Evolutionary conservation across 345 rosid species (phyloP).

Genomic region (Citrus sp.): DNA sequence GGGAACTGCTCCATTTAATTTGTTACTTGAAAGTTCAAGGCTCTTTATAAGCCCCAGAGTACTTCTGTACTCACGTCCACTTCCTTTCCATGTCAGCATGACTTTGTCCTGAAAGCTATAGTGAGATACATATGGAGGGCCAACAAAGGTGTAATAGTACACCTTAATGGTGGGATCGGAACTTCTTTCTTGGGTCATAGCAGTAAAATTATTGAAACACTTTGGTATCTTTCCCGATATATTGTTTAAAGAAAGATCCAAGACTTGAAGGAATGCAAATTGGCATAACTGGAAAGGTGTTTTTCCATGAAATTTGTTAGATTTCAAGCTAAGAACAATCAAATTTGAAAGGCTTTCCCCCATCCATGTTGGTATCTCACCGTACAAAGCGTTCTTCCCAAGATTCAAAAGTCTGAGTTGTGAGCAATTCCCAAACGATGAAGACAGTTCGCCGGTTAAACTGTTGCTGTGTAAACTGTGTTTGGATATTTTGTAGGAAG

Average conservation of each 20-base stretch:
- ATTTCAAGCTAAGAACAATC: neutral
- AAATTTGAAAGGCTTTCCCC: neutral
- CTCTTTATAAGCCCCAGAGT: neutral
- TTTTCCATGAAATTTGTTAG: neutral
- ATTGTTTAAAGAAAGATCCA: too few relatives aligned
- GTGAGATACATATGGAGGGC: too few relatives aligned
- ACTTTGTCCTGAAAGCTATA: too few relatives aligned
- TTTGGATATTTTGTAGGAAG: neutral
- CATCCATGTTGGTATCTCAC: conserved; percentile 1
- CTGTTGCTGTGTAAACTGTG: neutral
- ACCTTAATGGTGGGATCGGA: neutral
- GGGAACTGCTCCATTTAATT: conserved; percentile 32
- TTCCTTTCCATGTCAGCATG: conserved; percentile 5
- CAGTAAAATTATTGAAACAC: neutral
- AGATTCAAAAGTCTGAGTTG: neutral
- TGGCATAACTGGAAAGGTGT: neutral
- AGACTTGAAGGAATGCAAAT: neutral
- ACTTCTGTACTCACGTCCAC: neutral
- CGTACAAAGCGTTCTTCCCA: neutral
- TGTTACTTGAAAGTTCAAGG: conserved; percentile 19
- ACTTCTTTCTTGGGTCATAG: neutral
- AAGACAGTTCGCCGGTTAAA: neutral
- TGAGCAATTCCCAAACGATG: neutral
- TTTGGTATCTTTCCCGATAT: neutral
- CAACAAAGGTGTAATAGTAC: too few relatives aligned